These are phyloP conservation scores for Kluyveromyces marxianus DNA, from an alignment of 1,139 yeast genomes.

Conservation along the genomic window DNA sequence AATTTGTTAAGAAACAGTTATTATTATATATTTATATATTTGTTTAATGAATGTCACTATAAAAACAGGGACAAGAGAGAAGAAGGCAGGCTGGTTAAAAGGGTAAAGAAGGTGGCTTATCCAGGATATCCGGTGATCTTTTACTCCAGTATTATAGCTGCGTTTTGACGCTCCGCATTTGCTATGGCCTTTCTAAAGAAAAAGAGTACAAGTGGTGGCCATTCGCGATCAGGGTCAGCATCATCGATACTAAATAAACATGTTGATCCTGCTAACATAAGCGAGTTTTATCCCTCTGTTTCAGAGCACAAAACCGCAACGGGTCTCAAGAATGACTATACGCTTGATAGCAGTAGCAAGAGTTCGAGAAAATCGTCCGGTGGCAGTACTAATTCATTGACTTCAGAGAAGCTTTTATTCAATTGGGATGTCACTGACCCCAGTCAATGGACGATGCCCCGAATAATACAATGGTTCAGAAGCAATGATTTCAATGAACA, in stretches of 20 bases:
- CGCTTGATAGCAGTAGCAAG: neutral
- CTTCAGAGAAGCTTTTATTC: slow-evolving; percentile 29
- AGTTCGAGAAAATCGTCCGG: slow-evolving; percentile 28
- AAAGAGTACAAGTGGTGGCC: slow-evolving; percentile 17
- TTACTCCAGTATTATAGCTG: neutral
- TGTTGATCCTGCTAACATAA: slow-evolving; percentile 4
- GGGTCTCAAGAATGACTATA: neutral
- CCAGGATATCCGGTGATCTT: neutral
- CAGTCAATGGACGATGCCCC: slow-evolving; percentile 59
- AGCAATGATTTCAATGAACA: slow-evolving; percentile 57
- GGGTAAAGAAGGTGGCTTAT: neutral
- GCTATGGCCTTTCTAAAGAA: slow-evolving; percentile 24
- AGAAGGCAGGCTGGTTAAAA: neutral
- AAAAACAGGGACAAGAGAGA: neutral
- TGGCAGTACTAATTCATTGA: slow-evolving; percentile 21
- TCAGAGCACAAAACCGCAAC: slow-evolving; percentile 5
- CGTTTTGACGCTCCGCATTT: neutral
- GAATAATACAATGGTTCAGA: slow-evolving; percentile 64
- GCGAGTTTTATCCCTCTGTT: slow-evolving; percentile 6
- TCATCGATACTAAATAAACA: slow-evolving; percentile 10
- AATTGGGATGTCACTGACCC: slow-evolving; percentile 39
- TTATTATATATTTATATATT: no score
- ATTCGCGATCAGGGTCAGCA: slow-evolving; percentile 21
- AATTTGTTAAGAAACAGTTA: no score
- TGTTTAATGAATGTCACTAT: no score